Base-by-base conservation (phyloP, 176 grass and related monocot genomes). In the Echinochloa phyllopogon region DNA sequence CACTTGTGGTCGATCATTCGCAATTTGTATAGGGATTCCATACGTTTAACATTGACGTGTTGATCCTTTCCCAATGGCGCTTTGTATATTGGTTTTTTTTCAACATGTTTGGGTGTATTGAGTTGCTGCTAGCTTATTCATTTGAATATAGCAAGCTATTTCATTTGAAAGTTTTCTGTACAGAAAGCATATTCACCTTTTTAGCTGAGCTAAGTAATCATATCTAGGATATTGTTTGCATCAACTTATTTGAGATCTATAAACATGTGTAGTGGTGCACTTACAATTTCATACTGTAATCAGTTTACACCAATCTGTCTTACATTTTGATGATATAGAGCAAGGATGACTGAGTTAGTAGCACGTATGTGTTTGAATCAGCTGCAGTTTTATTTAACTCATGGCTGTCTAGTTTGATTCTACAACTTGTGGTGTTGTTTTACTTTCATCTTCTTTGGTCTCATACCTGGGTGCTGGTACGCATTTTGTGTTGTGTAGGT, bases 401-500 rank as follows among this genome's bases (percentile, higher is more conserved):
- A 9, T 69, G 8, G 41, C 70, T 77, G 0, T 76, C 10, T 11
- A 23, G 58, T 72, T 33, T 70, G 45, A 12, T 41, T 65, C n/a
- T 43, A 24, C 12, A 55, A 64, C 16, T 39, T 3, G 6, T 86
- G 14, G 33, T 37, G 38, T 23, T 72, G 52, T 23, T 55, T 16
- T 40, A 6, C n/a, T 23, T 23, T 24, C 14, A 9, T 47, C 25
- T 18, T 71, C 1, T 42, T 29, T 42, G 12, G 70, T 44, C 63
- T 81, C 10, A 24, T 57, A 18, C 11, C 13, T 5, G 2, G 29
- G 10, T 13, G 6, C 10, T 49, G 4, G 3, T 68, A 25, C 58
- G 20, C 0, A 33, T 64, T 72, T 23, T 53, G 17, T 15, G 44
- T 47, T 69, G 13, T 64, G 18, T 62, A 95, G 93, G 83, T 95